phyloP scores from a whole-genome alignment of 352 stramenopile genomes.

The Peronosclerospora sorghi region DNA sequence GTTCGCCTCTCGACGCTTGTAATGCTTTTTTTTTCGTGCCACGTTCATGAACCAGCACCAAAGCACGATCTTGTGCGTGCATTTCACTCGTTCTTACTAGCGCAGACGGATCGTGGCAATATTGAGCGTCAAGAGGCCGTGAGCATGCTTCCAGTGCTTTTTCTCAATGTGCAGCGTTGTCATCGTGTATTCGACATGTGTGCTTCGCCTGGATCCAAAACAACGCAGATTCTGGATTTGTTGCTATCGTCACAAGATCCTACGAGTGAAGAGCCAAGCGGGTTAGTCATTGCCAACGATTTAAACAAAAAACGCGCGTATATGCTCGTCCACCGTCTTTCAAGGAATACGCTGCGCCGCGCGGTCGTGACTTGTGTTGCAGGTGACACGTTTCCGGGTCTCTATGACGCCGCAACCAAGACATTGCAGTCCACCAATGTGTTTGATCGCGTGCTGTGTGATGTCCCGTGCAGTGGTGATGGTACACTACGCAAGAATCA shows the following conservation, averaged over 20 bases:
- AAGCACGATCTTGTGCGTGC: slow-evolving; percentile 70
- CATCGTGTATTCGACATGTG: slow-evolving; percentile 82
- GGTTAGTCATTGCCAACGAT: slow-evolving; percentile 94
- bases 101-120: slow-evolving; percentile 85
- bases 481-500: slow-evolving; percentile 98
- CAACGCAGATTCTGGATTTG: slow-evolving; percentile 93
- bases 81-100: slow-evolving; percentile 90
- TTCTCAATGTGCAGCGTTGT: slow-evolving; percentile 87
- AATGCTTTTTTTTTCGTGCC: too few species aligned
- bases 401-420: slow-evolving; percentile 42
- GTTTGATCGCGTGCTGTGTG: slow-evolving; percentile 96
- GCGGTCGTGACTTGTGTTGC: slow-evolving; percentile 90
- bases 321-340: slow-evolving; percentile 94
- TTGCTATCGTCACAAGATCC: slow-evolving; percentile 24
- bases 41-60: slow-evolving; percentile 50
- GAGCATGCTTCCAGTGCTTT: slow-evolving; percentile 96
- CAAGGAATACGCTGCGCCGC: slow-evolving; percentile 66
- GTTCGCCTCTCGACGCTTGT: too few species aligned
- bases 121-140: slow-evolving; percentile 97
- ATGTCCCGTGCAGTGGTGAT: slow-evolving; percentile 97
- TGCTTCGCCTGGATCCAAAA: slow-evolving; percentile 98
- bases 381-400: slow-evolving; percentile 88
- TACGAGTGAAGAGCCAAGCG: slow-evolving; percentile 15
- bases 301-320: slow-evolving; percentile 94
- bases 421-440: slow-evolving; percentile 58